Evolutionary conservation across 148 eudicot genomes (phyloP), one percentile per base, ranked within the genome.

Genomic region (Fagopyrum tataricum): DNA sequence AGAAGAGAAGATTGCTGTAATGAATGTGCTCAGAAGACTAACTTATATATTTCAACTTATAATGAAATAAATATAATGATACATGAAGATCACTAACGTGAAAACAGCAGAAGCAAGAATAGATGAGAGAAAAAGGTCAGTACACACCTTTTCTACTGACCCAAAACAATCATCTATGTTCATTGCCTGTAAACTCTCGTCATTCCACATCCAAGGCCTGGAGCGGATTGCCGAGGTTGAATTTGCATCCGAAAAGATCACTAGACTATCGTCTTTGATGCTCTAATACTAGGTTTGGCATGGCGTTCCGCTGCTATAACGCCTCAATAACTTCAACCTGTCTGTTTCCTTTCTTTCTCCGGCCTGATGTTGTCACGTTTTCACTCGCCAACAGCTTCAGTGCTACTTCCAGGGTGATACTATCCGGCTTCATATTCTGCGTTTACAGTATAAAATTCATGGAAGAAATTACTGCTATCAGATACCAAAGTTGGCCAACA

Each of bases 341-440:
- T 37, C 61, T 70, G 79, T 56, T 83, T 12, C 59, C 49, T 52
- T 82, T 83, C 89, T 87, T 86, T n/a, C 91, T 89, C 67, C 92
- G 85, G 21, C 98, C 97, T 76, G 81, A 70, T 75, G 44, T 42
- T 78, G 73, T 88, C n/a, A 84, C 93, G 31, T 82, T 78, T 18
- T 81, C 74, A 72, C 91, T 67, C 39, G 61, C 15, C 68, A 94
- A 84, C 69, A 91, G 76, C 81, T 83, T 74, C 80, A 94, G 24
- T 56, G 96, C 98, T 85, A 84, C 85, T 78, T 87, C 88, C 73
- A 94, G 70, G 66, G 84, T 85, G 53, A 94, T 76, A 47, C 82
- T 82, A 44, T 17, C 68, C 13, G 96, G 86, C 59, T 79, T 84
- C 73, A 85, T 2, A 74, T 80, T 79, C 98, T 94, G 88, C 64